Evolutionary conservation across 2,329 filamentous ascomycete genomes (phyloP), one percentile per base, ranked within the genome.

Genomic region (Sclerotiophoma versabilis): DNA sequence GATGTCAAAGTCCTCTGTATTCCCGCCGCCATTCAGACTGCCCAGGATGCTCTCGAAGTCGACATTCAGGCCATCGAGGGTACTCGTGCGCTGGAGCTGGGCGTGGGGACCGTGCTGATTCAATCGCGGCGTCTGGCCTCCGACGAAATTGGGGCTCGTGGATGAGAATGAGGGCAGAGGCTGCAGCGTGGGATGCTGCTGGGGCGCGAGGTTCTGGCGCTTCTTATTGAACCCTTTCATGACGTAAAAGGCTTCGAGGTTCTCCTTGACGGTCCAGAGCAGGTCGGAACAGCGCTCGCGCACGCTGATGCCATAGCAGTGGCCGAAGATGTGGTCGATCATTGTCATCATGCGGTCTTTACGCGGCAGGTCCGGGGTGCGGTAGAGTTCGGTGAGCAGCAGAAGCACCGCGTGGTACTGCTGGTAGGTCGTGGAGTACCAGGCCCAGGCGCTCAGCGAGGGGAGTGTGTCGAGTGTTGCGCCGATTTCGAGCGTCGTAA

Each of bases 271-370:
- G 1, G 69, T 73, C 64, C 69, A 73, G 11, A 75, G 61, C 5
- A 75, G 60, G 27, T 74, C 72, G 0, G 63, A 64, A 41, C 72
- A 74, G 14, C 72, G 67, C 41, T 75, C 71, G 17, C 69, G 63
- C 1, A 75, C 66, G 27, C 64, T 68, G 42, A 74, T 63, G 49
- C 72, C 72, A 51, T 75, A 75, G 59, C 72, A 74, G 57, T 75
- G 72, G 3, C 72, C 72, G 54, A 75, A 75, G 23, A 75, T 71
- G 49, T 75, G 72, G 58, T 74, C 72, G 54, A 75, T 74, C 37
- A 75, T 73, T 1, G 72, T 75, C 47, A 69, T 67, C 70, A 75
- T 75, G 45, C 72, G 60, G 32, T 75, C 71, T 59, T 71, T 74
- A 6, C 68, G 59, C 0, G 66, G 55, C 1, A 75, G 61, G 23